phyloP scores from a whole-genome alignment of 768 basidiomycete species.

The Pulveroboletus sp. region DNA sequence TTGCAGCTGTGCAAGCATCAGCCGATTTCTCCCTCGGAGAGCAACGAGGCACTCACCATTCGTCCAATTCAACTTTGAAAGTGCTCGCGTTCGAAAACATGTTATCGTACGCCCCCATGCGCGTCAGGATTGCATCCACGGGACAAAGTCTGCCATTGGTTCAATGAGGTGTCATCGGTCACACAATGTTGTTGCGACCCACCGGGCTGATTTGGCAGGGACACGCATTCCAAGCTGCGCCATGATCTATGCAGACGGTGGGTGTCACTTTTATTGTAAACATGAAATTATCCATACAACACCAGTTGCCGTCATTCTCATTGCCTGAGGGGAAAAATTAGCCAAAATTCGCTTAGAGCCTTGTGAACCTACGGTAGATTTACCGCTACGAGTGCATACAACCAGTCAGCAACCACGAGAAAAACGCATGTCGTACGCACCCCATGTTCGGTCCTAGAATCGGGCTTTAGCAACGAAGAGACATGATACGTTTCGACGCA shows the following conservation, averaged over 20 bases:
- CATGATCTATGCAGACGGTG: constrained; percentile 58
- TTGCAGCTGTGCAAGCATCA: constrained; percentile 62
- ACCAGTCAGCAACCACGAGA: neutral
- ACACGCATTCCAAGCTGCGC: constrained; percentile 96
- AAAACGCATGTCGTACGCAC: constrained; percentile 41
- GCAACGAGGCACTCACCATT: constrained; percentile 58
- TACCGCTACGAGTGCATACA: constrained; percentile 48
- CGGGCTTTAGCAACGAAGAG: neutral
- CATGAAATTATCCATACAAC: constrained; percentile 50
- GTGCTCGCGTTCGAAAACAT: constrained; percentile 95
- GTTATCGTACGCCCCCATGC: constrained; percentile 99
- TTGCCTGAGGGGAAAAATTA: constrained; percentile 42
- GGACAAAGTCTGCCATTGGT: constrained; percentile 64
- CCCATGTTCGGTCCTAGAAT: constrained; percentile 80
- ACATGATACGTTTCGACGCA: constrained; percentile 27
- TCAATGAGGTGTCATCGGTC: constrained; percentile 3
- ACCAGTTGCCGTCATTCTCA: constrained; percentile 96
- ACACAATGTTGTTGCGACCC: constrained; percentile 13
- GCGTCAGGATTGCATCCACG: constrained; percentile 88
- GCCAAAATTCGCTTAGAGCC: neutral
- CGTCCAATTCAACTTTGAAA: constrained; percentile 98
- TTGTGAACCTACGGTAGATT: constrained; percentile 57
- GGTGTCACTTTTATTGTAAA: neutral
- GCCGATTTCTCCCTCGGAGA: neutral
- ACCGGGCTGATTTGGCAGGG: constrained; percentile 81